A percentile compares a stretch with the other conserved stretches of the same genome.
Conservation (phyloP, 805 yeast species). For the Zygosaccharomyces rouxii region DNA sequence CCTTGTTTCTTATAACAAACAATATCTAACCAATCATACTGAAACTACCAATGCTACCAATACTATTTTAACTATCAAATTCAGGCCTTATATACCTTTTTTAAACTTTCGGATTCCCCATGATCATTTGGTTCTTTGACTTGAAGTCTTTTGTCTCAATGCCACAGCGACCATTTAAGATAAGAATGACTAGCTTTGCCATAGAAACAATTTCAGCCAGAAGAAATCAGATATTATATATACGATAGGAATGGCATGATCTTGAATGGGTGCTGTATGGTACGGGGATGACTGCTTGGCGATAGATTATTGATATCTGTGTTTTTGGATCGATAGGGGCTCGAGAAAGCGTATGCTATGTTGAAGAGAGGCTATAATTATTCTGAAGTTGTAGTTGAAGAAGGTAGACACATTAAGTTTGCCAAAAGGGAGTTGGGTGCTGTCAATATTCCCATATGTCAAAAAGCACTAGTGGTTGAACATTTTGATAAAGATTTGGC, state of each 20-base stretch:
- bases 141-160: neutral
- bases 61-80: neutral
- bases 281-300: neutral
- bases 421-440: neutral
- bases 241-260: neutral
- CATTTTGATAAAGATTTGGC: constrained; percentile 15
- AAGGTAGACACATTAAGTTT: constrained; percentile 4
- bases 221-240: neutral
- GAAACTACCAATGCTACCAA: neutral
- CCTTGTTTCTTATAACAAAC: neutral
- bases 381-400: constrained; percentile 7
- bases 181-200: neutral
- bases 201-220: neutral
- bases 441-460: constrained; percentile 9
- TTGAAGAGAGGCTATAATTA: constrained; percentile 8
- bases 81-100: neutral
- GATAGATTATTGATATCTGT: too few species aligned
- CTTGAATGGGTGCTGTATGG: neutral
- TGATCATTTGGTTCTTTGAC: neutral
- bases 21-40: too few species aligned
- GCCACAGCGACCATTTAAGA: neutral
- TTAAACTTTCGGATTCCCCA: neutral
- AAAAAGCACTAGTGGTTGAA: constrained; percentile 13
- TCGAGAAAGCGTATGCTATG: neutral
- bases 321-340: neutral